A percentile compares a stretch with the other conserved stretches of the same genome.
phyloP scores from a whole-genome alignment of 2,329 filamentous ascomycete genomes.

The Pestalotiopsis sp. region DNA sequence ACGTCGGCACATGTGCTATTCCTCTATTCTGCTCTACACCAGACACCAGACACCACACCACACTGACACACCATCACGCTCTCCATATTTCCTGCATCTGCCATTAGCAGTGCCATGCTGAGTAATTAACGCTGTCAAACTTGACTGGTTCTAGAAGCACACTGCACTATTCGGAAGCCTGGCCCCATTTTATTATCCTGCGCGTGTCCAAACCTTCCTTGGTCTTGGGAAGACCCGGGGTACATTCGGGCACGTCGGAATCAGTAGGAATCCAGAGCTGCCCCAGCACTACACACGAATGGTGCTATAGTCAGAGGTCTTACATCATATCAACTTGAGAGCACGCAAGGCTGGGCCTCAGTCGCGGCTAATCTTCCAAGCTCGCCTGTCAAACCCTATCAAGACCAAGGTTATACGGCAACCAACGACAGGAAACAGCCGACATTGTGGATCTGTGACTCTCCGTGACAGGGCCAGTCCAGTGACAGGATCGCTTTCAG shows the following conservation, averaged over 20 bases:
- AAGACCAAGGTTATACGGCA: neutral
- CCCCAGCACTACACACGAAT: neutral
- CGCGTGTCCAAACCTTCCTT: neutral
- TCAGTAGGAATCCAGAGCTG: neutral
- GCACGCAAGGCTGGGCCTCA: neutral
- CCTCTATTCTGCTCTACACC: neutral
- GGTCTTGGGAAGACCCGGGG: neutral
- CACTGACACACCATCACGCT: too few relatives aligned
- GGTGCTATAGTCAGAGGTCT: neutral
- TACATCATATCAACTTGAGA: neutral
- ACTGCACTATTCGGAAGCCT: neutral
- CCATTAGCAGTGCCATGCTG: too few relatives aligned
- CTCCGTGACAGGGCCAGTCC: neutral
- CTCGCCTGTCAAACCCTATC: neutral
- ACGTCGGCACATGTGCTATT: neutral
- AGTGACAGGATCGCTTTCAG: neutral
- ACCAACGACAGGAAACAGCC: neutral
- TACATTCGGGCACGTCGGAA: neutral
- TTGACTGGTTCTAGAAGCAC: neutral
- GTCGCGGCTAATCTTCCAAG: neutral
- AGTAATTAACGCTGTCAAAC: too few relatives aligned
- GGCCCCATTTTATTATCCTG: neutral
- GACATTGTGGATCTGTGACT: neutral
- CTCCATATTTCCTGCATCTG: too few relatives aligned
- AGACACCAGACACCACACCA: too few relatives aligned